phyloP scores from a whole-genome alignment of 805 yeast genomes.

The Candida odintsovae region DNA sequence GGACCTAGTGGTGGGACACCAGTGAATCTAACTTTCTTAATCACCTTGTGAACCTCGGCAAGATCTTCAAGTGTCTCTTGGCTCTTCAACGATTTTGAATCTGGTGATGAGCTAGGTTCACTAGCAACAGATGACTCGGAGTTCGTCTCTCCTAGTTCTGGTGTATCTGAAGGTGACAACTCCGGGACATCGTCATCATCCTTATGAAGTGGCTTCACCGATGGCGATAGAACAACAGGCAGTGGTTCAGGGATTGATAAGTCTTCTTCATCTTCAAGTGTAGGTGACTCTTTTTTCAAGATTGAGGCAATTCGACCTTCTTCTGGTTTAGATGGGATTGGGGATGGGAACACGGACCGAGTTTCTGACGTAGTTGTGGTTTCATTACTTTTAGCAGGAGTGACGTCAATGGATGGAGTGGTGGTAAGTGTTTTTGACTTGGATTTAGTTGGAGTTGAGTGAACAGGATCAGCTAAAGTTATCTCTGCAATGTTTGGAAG shows the following conservation, averaged over 20 bases:
- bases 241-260: neutral
- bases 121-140: slow-evolving; percentile 9
- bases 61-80: neutral
- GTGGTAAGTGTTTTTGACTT: neutral
- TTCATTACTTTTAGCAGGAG: neutral
- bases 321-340: neutral
- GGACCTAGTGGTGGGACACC: slow-evolving; percentile 22
- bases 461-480: neutral
- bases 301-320: neutral
- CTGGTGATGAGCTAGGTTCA: neutral
- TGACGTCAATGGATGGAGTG: neutral
- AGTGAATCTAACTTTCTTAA: slow-evolving; percentile 23
- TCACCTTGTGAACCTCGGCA: neutral
- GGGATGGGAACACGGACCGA: neutral
- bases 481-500: slow-evolving; percentile 15
- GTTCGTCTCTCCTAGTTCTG: slow-evolving; percentile 9
- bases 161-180: slow-evolving; percentile 2
- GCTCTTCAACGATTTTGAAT: neutral
- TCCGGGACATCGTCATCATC: neutral
- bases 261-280: neutral
- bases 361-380: neutral
- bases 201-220: slow-evolving; percentile 5
- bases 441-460: slow-evolving; percentile 3
- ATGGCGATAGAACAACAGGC: slow-evolving; percentile 4
- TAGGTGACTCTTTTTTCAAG: neutral